Evolutionary conservation across 169 alveolate genomes (phyloP).

Genomic region (Cryptosporidium meleagridis): DNA sequence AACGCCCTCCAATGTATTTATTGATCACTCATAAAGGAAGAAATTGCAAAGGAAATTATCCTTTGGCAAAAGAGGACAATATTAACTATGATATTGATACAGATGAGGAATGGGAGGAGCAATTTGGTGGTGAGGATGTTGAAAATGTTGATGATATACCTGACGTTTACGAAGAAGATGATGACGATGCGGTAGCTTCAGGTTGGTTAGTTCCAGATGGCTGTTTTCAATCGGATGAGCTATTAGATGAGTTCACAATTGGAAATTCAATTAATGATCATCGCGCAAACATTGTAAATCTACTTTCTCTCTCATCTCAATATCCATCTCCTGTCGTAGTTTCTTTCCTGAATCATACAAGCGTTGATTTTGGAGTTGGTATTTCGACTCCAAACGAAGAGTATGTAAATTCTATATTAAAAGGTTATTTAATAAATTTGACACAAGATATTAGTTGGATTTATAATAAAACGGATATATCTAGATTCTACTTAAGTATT

Average conservation of each 20-base stretch:
- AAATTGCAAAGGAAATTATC: constrained; percentile 38
- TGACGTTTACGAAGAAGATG: constrained; percentile 54
- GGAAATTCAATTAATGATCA: not conserved
- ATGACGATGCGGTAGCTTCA: constrained; percentile 72
- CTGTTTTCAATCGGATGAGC: constrained; percentile 56
- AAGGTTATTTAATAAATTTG: not conserved
- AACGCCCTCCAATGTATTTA: constrained; percentile 64
- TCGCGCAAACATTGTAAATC: not conserved
- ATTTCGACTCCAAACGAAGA: constrained; percentile 45
- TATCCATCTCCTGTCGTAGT: constrained; percentile 43
- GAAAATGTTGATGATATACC: constrained; percentile 47
- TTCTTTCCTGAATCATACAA: constrained; percentile 48
- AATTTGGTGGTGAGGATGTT: constrained; percentile 71
- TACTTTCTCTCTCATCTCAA: constrained; percentile 21
- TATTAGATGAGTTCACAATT: constrained; percentile 35
- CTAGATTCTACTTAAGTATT: not conserved
- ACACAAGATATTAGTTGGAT: constrained; percentile 45
- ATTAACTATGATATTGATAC: constrained; percentile 63
- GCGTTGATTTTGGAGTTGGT: constrained; percentile 54
- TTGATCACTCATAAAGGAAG: constrained; percentile 46
- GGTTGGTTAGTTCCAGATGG: constrained; percentile 75
- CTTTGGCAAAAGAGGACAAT: constrained; percentile 58
- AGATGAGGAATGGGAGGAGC: constrained; percentile 75
- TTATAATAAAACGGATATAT: not conserved
- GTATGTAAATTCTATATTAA: not conserved